Conservation (phyloP, 2,329 filamentous ascomycete species). For the Apiospora rasikravindrae region DNA sequence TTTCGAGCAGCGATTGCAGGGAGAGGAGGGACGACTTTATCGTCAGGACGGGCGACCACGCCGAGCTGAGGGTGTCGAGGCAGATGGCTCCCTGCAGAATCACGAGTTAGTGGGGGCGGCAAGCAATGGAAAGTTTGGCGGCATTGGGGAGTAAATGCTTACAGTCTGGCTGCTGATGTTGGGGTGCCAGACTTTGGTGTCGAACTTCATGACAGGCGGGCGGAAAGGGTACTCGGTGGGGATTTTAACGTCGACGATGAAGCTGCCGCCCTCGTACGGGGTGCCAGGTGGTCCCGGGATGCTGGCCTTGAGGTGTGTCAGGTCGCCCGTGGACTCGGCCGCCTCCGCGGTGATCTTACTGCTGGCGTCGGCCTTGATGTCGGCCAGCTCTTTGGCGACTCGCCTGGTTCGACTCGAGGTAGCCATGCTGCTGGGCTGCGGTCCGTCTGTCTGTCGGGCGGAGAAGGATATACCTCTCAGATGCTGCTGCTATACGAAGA, state of each 20-base stretch:
- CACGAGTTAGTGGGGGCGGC: neutral
- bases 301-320: constrained; percentile 82
- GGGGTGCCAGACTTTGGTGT: constrained; percentile 95
- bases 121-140: no score
- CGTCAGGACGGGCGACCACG: constrained; percentile 95
- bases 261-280: constrained; percentile 88
- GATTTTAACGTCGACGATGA: constrained; percentile 82
- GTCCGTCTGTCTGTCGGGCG: neutral
- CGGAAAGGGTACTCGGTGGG: constrained; percentile 92
- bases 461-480: neutral
- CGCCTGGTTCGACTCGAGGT: constrained; percentile 60
- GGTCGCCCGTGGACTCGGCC: constrained; percentile 64
- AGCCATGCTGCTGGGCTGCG: constrained; percentile 21
- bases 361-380: constrained; percentile 71
- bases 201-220: constrained; percentile 87
- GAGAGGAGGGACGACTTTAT: constrained; percentile 96
- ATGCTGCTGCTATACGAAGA: no score
- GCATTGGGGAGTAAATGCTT: constrained; percentile 42
- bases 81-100: constrained; percentile 84
- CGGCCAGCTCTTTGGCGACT: constrained; percentile 76
- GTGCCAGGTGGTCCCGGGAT: constrained; percentile 91
- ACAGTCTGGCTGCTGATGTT: constrained; percentile 96
- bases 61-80: constrained; percentile 85
- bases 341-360: constrained; percentile 78
- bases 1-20: constrained; percentile 89